Conservation (phyloP, 257 asterid species). For the Nicotiana tabacum region DNA sequence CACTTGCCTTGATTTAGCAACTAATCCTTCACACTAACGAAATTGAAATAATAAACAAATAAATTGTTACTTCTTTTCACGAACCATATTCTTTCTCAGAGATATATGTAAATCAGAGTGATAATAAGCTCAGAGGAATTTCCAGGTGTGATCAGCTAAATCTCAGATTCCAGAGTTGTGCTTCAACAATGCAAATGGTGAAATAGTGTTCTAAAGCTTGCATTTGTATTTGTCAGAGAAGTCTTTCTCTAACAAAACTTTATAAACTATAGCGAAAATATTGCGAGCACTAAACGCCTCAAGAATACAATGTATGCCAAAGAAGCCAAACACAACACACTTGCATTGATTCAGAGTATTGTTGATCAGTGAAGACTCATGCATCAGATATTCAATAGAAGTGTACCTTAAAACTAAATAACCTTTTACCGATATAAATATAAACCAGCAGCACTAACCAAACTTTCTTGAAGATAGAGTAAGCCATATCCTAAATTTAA, state of each 20-base stretch:
- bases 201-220: neutral
- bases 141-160: neutral
- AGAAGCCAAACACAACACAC: slow-evolving; percentile 1
- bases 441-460: neutral
- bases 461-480: neutral
- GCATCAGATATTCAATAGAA: neutral
- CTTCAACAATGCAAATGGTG: neutral
- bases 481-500: neutral
- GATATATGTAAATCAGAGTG: neutral
- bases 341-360: neutral
- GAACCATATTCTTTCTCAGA: neutral
- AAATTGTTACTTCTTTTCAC: neutral
- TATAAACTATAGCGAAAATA: neutral
- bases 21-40: neutral
- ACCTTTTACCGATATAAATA: neutral
- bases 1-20: neutral
- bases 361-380: neutral
- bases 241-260: neutral
- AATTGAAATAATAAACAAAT: neutral
- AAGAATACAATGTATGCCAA: slow-evolving; percentile 2
- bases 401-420: neutral
- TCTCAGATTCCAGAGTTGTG: neutral
- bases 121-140: neutral
- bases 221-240: slow-evolving; percentile 2
- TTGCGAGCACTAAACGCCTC: neutral